phyloP scores from a whole-genome alignment of 1,139 yeast species.

The Zygosaccharomyces pseudobailii region DNA sequence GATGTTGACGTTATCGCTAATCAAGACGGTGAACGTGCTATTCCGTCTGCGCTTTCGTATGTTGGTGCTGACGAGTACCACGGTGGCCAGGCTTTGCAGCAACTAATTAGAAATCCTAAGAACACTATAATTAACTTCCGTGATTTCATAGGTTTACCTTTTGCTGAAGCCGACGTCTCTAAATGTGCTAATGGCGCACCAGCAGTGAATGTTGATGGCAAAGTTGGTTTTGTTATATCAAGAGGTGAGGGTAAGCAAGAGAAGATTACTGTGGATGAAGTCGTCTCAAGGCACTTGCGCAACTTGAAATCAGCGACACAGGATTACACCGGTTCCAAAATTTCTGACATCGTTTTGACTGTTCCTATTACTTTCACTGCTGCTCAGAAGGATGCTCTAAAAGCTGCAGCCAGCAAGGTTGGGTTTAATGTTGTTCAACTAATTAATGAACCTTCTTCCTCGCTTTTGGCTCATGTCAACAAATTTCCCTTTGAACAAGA shows the following conservation, averaged over 20 bases:
- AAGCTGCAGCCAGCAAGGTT: slow-evolving; percentile 59
- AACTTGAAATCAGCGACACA: slow-evolving; percentile 85
- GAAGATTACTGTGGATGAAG: slow-evolving; percentile 64
- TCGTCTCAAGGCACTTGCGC: slow-evolving; percentile 75
- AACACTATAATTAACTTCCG: slow-evolving; percentile 90
- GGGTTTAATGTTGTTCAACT: slow-evolving; percentile 81
- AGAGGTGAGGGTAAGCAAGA: slow-evolving; percentile 42
- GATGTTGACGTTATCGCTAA: slow-evolving; percentile 96
- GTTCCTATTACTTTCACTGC: slow-evolving; percentile 87
- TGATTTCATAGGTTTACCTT: slow-evolving; percentile 79
- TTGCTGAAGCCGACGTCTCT: slow-evolving; percentile 54
- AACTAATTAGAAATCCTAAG: slow-evolving; percentile 81
- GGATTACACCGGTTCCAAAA: slow-evolving; percentile 78
- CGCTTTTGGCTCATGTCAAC: slow-evolving; percentile 63
- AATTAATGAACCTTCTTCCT: slow-evolving; percentile 91
- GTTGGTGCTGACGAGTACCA: slow-evolving; percentile 95
- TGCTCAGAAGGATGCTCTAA: slow-evolving; percentile 62
- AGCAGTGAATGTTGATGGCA: slow-evolving; percentile 67
- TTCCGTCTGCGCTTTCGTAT: slow-evolving; percentile 88
- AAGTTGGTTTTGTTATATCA: slow-evolving; percentile 60
- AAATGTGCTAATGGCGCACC: slow-evolving; percentile 43
- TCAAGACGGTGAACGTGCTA: slow-evolving; percentile 98
- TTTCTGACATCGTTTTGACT: slow-evolving; percentile 82
- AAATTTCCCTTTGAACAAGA: slow-evolving; percentile 60
- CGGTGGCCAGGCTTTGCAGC: slow-evolving; percentile 93